Conservation (phyloP, 495 filamentous ascomycete species). For the Staphylotrichum tortipilum region DNA sequence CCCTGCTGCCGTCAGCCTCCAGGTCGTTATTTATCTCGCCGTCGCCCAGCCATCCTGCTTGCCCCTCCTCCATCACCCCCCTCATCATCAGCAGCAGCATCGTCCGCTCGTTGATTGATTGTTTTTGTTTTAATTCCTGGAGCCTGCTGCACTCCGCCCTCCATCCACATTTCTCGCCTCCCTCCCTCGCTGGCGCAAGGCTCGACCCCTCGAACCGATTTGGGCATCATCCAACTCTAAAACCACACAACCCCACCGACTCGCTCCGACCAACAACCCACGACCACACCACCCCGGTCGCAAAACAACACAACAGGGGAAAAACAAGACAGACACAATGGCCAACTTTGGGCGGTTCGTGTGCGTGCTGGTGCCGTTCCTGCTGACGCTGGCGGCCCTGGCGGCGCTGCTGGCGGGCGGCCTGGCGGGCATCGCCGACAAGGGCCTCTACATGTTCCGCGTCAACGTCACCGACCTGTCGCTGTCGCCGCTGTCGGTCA, state of each 20-base stretch:
- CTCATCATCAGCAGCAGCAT: background rate
- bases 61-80: background rate
- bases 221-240: too few relatives aligned
- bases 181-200: too few relatives aligned
- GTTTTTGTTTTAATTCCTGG: background rate
- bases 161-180: too few relatives aligned
- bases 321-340: conserved; percentile 16
- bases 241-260: background rate
- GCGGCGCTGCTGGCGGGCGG: conserved; percentile 66
- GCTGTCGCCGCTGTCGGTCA: conserved; percentile 25
- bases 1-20: too few relatives aligned
- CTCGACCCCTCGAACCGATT: background rate
- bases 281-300: background rate
- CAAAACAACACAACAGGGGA: background rate
- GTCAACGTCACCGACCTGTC: conserved; percentile 47
- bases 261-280: background rate
- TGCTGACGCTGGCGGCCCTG: conserved; percentile 62
- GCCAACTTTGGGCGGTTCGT: conserved; percentile 55
- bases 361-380: conserved; percentile 75
- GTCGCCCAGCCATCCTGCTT: background rate
- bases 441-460: conserved; percentile 64
- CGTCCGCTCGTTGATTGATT: too few relatives aligned
- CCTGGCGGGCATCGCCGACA: conserved; percentile 60
- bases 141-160: background rate
- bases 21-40: conserved; percentile 1